Evolutionary conservation across 2,329 filamentous ascomycete genomes (phyloP).

Genomic region (Colletotrichum tropicicola): DNA sequence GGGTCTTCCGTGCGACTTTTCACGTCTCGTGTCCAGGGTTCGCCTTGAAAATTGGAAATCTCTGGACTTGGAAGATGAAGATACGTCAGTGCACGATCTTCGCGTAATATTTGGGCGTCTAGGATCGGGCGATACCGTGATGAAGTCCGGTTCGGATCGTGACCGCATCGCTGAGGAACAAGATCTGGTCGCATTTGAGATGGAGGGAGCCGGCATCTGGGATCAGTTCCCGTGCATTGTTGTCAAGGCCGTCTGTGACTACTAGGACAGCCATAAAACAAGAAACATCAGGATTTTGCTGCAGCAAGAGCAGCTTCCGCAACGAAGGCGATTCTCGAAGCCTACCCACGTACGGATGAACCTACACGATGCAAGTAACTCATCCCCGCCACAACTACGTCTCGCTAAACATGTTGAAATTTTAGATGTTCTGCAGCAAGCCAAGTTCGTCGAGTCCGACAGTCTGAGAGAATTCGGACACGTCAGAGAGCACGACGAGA

Average conservation of each 20-base stretch:
- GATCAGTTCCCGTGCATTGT: slow-evolving; percentile 44
- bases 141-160: slow-evolving; percentile 47
- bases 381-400: slow-evolving; percentile 32
- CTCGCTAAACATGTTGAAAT: slow-evolving; percentile 43
- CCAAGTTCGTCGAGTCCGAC: too few relatives aligned
- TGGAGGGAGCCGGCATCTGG: slow-evolving; percentile 43
- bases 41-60: neutral
- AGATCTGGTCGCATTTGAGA: slow-evolving; percentile 43
- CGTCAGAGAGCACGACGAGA: slow-evolving; percentile 13
- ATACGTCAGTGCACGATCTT: rapidly evolving
- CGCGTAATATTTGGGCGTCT: slow-evolving; percentile 34
- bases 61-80: neutral
- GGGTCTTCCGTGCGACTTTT: slow-evolving; percentile 35
- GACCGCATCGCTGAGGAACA: slow-evolving; percentile 41
- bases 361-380: too few relatives aligned
- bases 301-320: slow-evolving; percentile 44
- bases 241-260: slow-evolving; percentile 49
- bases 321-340: slow-evolving; percentile 37
- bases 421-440: slow-evolving; percentile 37
- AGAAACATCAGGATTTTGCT: slow-evolving; percentile 46
- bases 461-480: too few relatives aligned
- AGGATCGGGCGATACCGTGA: slow-evolving; percentile 48
- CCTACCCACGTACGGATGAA: slow-evolving; percentile 42
- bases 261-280: slow-evolving; percentile 50
- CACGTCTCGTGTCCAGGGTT: slow-evolving; percentile 36